Percentiles rank a stretch among this genome's conserved stretches.
These are phyloP conservation scores for Bruguiera hainesii DNA, from an alignment of 441 rosid genomes.

Conservation along the genomic window DNA sequence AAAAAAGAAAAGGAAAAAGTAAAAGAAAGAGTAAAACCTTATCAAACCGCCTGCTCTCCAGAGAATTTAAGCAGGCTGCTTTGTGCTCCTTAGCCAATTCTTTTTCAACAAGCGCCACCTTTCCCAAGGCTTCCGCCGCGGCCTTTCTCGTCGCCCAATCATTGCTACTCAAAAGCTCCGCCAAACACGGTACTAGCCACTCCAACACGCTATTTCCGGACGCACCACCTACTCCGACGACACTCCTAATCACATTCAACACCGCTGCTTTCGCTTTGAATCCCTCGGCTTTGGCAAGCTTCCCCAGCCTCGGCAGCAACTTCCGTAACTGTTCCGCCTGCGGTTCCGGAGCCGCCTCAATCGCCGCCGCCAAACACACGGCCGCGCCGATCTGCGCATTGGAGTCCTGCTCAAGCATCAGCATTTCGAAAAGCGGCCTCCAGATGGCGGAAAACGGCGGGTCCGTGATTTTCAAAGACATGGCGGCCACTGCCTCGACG, in stretches of 20 bases:
- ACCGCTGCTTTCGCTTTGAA: conserved; percentile 72
- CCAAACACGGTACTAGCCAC: conserved; percentile 68
- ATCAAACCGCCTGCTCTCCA: conserved; percentile 78
- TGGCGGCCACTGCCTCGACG: conserved; percentile 61
- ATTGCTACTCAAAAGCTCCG: conserved; percentile 62
- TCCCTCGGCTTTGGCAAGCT: conserved; percentile 59
- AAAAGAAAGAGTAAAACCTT: conserved; percentile 42
- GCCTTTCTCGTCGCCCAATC: conserved; percentile 91
- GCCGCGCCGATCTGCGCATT: conserved; percentile 87
- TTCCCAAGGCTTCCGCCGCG: conserved; percentile 79
- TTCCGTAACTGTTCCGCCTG: conserved; percentile 63
- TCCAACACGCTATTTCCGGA: conserved; percentile 57
- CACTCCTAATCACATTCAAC: conserved; percentile 64
- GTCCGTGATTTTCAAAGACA: conserved; percentile 53
- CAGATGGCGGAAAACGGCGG: conserved; percentile 62
- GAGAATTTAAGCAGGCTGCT: conserved; percentile 44
- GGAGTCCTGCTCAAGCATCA: conserved; percentile 62
- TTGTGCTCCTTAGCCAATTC: conserved; percentile 55
- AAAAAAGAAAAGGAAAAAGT: neutral
- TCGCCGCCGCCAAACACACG: conserved; percentile 71
- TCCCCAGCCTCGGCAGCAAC: conserved; percentile 70
- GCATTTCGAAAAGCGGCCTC: conserved; percentile 65
- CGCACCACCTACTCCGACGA: conserved; percentile 67
- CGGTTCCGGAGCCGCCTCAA: conserved; percentile 80
- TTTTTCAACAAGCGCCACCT: conserved; percentile 55